Conservation (phyloP, 305 asterid genomes). For the Fraxinus xanthoxyloides region DNA sequence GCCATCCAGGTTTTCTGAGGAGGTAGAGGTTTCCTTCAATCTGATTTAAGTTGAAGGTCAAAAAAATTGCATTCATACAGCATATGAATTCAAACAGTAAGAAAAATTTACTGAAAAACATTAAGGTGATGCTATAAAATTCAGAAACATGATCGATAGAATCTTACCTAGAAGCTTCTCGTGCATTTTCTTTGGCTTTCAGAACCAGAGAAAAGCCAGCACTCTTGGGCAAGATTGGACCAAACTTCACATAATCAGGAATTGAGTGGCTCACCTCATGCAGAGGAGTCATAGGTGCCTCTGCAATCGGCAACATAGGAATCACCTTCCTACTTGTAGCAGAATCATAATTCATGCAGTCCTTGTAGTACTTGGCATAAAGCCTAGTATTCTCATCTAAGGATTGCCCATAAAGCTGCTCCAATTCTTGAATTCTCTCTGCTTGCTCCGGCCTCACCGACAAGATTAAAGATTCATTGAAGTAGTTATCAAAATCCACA, state of each 20-base stretch:
- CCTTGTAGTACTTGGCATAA: slow-evolving; percentile 68
- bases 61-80: neutral
- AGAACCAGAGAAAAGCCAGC: slow-evolving; percentile 68
- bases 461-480: slow-evolving; percentile 58
- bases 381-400: slow-evolving; percentile 76
- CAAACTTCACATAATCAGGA: slow-evolving; percentile 83
- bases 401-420: slow-evolving; percentile 63
- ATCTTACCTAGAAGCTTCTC: slow-evolving; percentile 42
- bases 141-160: neutral
- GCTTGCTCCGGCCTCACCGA: slow-evolving; percentile 86
- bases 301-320: slow-evolving; percentile 82
- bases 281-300: slow-evolving; percentile 79
- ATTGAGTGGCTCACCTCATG: slow-evolving; percentile 55
- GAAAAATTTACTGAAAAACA: neutral
- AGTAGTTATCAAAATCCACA: slow-evolving; percentile 55
- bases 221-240: slow-evolving; percentile 74
- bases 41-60: slow-evolving; percentile 33
- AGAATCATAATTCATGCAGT: slow-evolving; percentile 61
- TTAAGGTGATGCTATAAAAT: neutral
- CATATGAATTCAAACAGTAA: neutral
- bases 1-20: slow-evolving; percentile 38
- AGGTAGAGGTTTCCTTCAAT: slow-evolving; percentile 28
- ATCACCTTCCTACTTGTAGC: slow-evolving; percentile 51
- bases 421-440: slow-evolving; percentile 60
- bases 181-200: slow-evolving; percentile 31